These are phyloP conservation scores for Pezicula carpinea DNA, from an alignment of 2,329 filamentous ascomycete species.

Conservation along the genomic window DNA sequence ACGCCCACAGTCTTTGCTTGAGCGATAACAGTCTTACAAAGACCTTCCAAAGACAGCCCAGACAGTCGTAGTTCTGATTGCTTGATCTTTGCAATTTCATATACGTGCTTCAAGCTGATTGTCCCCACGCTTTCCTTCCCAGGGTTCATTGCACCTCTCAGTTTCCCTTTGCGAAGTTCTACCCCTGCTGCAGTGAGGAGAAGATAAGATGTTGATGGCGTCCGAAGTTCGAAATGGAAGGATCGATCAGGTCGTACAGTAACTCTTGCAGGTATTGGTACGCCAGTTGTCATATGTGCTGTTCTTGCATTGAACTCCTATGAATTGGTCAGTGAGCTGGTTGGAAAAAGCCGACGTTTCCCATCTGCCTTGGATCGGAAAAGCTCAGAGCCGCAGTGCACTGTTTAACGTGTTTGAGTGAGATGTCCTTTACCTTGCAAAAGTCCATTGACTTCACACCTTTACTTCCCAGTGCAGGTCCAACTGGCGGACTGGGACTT, in stretches of 20 bases:
- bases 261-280: slow-evolving; percentile 84
- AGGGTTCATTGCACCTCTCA: slow-evolving; percentile 71
- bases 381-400: neutral
- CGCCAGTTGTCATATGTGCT: slow-evolving; percentile 74
- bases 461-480: slow-evolving; percentile 92
- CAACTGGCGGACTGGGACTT: slow-evolving; percentile 89
- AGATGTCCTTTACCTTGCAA: slow-evolving; percentile 70
- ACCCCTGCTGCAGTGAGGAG: slow-evolving; percentile 80
- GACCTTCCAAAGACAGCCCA: slow-evolving; percentile 62
- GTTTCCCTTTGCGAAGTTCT: slow-evolving; percentile 66
- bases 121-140: slow-evolving; percentile 76
- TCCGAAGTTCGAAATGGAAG: slow-evolving; percentile 90
- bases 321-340: slow-evolving; percentile 6
- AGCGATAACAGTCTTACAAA: slow-evolving; percentile 70
- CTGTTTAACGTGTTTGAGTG: neutral
- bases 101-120: slow-evolving; percentile 90
- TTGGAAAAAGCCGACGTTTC: neutral
- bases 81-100: slow-evolving; percentile 98
- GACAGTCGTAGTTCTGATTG: slow-evolving; percentile 70
- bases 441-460: slow-evolving; percentile 99
- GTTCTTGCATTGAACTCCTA: slow-evolving; percentile 98
- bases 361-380: too few species aligned
- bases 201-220: slow-evolving; percentile 88
- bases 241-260: slow-evolving; percentile 89
- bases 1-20: slow-evolving; percentile 75